Evolutionary conservation across 768 basidiomycete genomes (phyloP), one percentile per base, ranked within the genome.

Genomic region (Lactarius akahatsu): DNA sequence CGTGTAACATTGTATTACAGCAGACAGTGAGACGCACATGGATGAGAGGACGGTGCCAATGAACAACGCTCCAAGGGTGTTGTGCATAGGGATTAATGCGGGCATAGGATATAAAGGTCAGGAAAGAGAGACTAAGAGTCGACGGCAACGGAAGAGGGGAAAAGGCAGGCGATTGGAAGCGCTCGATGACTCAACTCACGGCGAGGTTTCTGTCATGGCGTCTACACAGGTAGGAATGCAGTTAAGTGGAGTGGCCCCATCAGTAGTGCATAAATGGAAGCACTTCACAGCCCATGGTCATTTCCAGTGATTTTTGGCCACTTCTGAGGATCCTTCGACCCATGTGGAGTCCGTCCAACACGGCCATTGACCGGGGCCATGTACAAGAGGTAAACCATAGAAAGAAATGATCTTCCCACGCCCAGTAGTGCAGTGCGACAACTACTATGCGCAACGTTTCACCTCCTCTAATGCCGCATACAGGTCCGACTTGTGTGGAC

Each of bases 381-480:
- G 8, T 26, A 4, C 11, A 28, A 28, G 28, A 28, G 9, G 23
- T 11, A 23, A 47, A 50, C 4, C 11, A 11, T 11, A 6, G 6
- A 32, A 10, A 23, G n/a, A 4, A 23, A n/a, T 13, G 23, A 26
- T 47, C n/a, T 47, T 23, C 45, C 20, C 45, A 47, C 45, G n/a
- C 5, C 13, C 60, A 3, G 30, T 30, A 13, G n/a, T 0, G 15
- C 18, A 47, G 47, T 34, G 20, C 23, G n/a, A 47, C 47, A 50
- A n/a, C 16, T 20, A 2, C 34, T 28, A 62, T 10, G 41, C 41
- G 26, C 64, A 71, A 56, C 59, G 58, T 16, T 55, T 56, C 34
- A 34, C 32, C 32, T 26, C 47, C 77, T 85, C 85, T 66, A 84
- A 65, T 63, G 80, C 81, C 64, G 77, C 81, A 73, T 87, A 88